Evolutionary conservation across 306 rosid species (phyloP).

Genomic region (Dryas alaskensis): DNA sequence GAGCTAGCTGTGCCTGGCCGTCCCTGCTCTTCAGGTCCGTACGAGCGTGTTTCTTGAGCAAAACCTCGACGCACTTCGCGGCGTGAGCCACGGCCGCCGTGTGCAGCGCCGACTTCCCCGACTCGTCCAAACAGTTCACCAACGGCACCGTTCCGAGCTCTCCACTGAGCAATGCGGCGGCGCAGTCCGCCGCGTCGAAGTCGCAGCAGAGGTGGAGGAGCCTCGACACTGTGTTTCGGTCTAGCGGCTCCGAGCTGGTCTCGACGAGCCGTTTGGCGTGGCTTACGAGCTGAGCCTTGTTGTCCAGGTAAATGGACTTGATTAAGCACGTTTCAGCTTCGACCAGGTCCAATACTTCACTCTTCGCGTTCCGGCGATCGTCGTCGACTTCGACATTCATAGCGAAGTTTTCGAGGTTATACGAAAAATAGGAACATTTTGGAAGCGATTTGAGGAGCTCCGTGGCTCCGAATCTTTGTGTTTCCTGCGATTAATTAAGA

Average conservation of each 20-base stretch:
- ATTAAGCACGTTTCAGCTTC: conserved; percentile 21
- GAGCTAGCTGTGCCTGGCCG: conserved; percentile 33
- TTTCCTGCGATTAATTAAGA: conserved; percentile 14
- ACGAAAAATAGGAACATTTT: conserved; percentile 7
- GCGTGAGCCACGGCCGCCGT: conserved; percentile 43
- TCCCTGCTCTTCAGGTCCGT: conserved; percentile 42
- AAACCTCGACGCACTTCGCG: conserved; percentile 34
- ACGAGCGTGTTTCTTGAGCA: conserved; percentile 40
- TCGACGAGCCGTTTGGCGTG: conserved; percentile 19
- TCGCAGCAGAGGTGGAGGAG: conserved; percentile 44
- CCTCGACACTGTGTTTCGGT: conserved; percentile 26
- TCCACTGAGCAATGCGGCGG: conserved; percentile 32
- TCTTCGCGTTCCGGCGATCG: neutral
- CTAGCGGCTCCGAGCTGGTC: conserved; percentile 14
- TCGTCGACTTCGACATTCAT: conserved; percentile 1
- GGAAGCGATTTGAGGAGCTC: conserved; percentile 24
- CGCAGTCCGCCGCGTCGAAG: conserved; percentile 39
- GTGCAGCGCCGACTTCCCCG: conserved; percentile 34
- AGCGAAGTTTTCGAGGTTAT: neutral
- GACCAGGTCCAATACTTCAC: neutral
- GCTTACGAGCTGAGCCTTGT: conserved; percentile 20
- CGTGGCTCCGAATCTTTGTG: neutral
- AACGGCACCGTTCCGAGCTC: conserved; percentile 33
- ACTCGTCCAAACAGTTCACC: conserved; percentile 32
- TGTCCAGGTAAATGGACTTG: conserved; percentile 19